Base-by-base conservation (phyloP, 352 stramenopile genomes). In the Pythium grandisporangium region DNA sequence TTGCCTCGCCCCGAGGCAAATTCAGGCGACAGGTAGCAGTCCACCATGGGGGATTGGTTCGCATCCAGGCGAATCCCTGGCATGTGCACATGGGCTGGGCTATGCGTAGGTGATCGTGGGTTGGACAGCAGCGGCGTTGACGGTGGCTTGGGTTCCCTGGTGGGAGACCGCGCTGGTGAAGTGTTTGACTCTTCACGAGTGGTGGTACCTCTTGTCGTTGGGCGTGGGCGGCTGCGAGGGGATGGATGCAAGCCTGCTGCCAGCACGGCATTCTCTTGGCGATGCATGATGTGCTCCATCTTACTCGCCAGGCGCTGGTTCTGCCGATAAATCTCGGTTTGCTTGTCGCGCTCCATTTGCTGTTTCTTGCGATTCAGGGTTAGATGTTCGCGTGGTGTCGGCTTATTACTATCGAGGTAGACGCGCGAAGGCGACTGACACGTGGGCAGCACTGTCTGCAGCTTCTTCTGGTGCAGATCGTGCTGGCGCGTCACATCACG, bases 1-100 rank as follows among this genome's bases (percentile, higher is more conserved):
- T 81, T 66, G 16, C 76, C 76, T 10, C 73, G 51, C 2, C 60
- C 52, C 51, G 76, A 74, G 1, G 73, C 55, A 13, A 63, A 72
- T 41, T 90, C 68, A 0, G 69, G 66, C 24, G 76, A 87, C 17
- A 90, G 34, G 38, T 87, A 75, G 37, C 73, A 90, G 50, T 90
- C 76, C 22, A 90, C 40, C 22, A 90, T 56, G 25, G 76, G 76
- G 2, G 67, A 85, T 45, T 90, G 76, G 1, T 62, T 71, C 8
- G 70, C 55, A 20, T 86, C 63, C 6, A 87, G 50, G 0, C 76
- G 76, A 37, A 90, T 73, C 29, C 76, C 76, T 21, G 76, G 76
- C 54, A 81, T 81, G 43, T 82, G 63, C 3, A 77, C 54, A 25
- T 75, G 63, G 11, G 73, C 73, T 1, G 68, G 70, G 34, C 55